phyloP scores from a whole-genome alignment of 495 filamentous ascomycete species.

The Evernia prunastri region DNA sequence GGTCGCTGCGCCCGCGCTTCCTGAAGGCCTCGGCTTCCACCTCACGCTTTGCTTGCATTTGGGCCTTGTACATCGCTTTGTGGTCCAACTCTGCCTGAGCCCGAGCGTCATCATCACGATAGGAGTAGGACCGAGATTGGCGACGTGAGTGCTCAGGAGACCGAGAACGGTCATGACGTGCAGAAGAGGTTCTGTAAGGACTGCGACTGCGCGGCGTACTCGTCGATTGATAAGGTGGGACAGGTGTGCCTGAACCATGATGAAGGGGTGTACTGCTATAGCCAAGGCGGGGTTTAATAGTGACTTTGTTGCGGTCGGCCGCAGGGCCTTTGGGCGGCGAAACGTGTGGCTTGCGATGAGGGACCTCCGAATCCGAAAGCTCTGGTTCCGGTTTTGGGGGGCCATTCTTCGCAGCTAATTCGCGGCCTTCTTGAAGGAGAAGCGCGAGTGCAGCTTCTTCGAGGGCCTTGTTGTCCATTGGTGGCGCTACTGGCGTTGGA shows the following conservation, averaged over 20 bases:
- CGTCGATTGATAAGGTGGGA: conserved; percentile 14
- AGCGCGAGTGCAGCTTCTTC: conserved; percentile 51
- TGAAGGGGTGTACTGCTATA: conserved; percentile 20
- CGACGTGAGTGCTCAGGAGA: conserved; percentile 10
- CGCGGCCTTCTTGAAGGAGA: conserved; percentile 54
- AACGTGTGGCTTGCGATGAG: conserved; percentile 31
- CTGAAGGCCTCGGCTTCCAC: conserved; percentile 19
- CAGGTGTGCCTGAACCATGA: conserved; percentile 21
- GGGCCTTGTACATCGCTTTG: conserved; percentile 16
- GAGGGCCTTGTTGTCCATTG: conserved; percentile 51
- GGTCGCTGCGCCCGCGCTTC: conserved; percentile 18
- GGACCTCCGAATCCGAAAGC: conserved; percentile 41
- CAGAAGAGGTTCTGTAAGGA: conserved; percentile 13
- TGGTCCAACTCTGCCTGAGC: conserved; percentile 19
- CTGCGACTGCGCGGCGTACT: conserved; percentile 15
- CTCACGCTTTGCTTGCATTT: conserved; percentile 24
- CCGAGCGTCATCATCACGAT: conserved; percentile 16
- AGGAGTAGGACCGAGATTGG: conserved; percentile 13
- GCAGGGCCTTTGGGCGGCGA: conserved; percentile 23
- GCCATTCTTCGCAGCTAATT: conserved; percentile 51
- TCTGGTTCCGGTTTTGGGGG: conserved; percentile 53
- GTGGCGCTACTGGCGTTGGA: conserved; percentile 29
- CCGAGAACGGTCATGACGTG: conserved; percentile 10
- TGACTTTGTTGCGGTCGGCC: conserved; percentile 15
- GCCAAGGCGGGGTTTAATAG: conserved; percentile 18